These are phyloP conservation scores for Didymella pomorum DNA, from an alignment of 2,329 filamentous ascomycete genomes.

Conservation along the genomic window DNA sequence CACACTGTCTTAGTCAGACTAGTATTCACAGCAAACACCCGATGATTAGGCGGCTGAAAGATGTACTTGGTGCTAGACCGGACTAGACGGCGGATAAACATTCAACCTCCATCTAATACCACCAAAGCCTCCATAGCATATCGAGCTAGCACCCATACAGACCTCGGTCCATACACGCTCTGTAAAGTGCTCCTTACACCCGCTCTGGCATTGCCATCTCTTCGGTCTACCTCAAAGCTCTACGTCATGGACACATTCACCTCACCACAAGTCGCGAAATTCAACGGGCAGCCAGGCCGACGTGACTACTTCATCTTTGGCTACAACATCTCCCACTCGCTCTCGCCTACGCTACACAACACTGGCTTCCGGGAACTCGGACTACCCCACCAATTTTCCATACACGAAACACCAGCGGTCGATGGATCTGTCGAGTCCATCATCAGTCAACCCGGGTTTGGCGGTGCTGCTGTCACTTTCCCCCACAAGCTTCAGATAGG, in stretches of 20 bases:
- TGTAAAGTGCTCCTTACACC: background rate
- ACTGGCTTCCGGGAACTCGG: conserved; percentile 5
- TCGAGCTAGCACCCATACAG: background rate
- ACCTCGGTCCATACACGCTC: background rate
- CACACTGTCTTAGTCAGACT: background rate
- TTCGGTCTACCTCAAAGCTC: background rate
- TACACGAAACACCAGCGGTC: conserved; percentile 7
- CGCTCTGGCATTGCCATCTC: background rate
- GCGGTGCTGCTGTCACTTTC: conserved; percentile 10
- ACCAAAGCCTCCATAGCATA: background rate
- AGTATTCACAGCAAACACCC: background rate
- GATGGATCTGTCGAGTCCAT: conserved; percentile 5
- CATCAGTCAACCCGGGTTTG: conserved; percentile 1
- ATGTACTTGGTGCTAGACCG: background rate
- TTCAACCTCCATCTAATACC: background rate
- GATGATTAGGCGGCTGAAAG: background rate
- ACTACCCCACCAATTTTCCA: conserved; percentile 2
- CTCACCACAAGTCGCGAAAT: background rate
- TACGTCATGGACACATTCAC: background rate
- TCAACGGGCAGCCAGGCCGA: background rate
- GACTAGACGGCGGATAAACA: background rate
- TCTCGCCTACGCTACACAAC: conserved; percentile 10
- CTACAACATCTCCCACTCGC: conserved; percentile 7
- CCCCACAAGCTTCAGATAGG: conserved; percentile 14
- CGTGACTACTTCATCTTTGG: conserved; percentile 14